Conservation (phyloP, 2,329 filamentous ascomycete genomes). For the Sporothrix inflata region DNA sequence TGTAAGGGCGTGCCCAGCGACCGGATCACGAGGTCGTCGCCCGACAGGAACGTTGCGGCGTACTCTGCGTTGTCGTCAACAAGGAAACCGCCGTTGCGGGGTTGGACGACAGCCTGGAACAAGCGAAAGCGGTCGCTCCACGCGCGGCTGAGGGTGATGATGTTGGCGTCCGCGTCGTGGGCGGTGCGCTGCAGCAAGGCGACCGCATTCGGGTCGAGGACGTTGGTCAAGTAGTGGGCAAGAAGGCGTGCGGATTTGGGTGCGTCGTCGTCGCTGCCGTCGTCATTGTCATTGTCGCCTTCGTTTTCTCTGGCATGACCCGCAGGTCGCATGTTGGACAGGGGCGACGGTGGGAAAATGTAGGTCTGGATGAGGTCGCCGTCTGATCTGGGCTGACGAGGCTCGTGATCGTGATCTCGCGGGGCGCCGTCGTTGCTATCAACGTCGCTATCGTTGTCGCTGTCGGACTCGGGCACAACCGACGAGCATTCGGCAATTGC, state of each 20-base stretch:
- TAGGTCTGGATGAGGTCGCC: neutral
- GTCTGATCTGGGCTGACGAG: neutral
- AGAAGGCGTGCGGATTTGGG: neutral
- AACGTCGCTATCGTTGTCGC: neutral
- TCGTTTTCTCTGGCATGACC: neutral
- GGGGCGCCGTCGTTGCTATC: neutral
- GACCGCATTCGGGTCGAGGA: neutral
- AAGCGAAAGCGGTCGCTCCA: neutral
- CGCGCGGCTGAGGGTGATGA: neutral
- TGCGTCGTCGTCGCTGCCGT: neutral
- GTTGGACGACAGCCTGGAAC: neutral
- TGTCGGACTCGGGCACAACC: neutral
- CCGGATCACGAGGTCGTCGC: neutral
- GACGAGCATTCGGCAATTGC: neutral
- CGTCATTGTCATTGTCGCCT: neutral
- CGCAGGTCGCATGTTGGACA: neutral
- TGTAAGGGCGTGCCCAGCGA: neutral
- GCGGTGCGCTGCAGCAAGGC: neutral
- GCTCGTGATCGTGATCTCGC: neutral
- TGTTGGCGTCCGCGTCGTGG: neutral
- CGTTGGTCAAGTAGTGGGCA: neutral
- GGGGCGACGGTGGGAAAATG: constrained; percentile 31
- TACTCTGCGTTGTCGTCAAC: neutral
- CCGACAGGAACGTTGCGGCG: too few relatives aligned
- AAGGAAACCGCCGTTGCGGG: neutral